These are phyloP conservation scores for Tubosaeta sp. DNA, from an alignment of 768 basidiomycete genomes.

Conservation along the genomic window DNA sequence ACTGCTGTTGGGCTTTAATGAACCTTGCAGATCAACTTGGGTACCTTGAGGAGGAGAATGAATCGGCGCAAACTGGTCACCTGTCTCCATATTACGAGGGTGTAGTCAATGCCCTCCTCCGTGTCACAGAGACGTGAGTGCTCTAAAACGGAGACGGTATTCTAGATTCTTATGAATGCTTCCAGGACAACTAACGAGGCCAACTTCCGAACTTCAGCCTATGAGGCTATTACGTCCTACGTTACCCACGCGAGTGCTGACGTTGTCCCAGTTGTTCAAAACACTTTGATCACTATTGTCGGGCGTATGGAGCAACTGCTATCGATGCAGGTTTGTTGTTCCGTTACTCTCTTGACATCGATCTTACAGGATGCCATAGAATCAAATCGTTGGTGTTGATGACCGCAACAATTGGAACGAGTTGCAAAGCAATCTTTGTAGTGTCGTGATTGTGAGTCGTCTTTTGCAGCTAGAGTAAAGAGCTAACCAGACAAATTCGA, in stretches of 20 bases:
- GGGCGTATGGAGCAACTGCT: slow-evolving; percentile 87
- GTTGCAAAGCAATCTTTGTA: slow-evolving; percentile 91
- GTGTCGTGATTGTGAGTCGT: slow-evolving; percentile 73
- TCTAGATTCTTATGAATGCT: slow-evolving; percentile 10
- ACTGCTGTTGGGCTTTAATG: slow-evolving; percentile 96
- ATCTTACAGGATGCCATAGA: slow-evolving; percentile 39
- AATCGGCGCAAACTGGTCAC: slow-evolving; percentile 51
- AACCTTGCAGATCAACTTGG: slow-evolving; percentile 90
- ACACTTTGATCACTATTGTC: slow-evolving; percentile 77
- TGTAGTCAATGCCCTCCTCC: slow-evolving; percentile 77
- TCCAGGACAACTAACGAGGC: slow-evolving; percentile 76
- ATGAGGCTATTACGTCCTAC: slow-evolving; percentile 90
- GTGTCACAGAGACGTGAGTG: slow-evolving; percentile 80
- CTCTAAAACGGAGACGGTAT: background rate
- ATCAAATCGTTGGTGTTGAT: slow-evolving; percentile 91
- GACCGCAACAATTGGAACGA: slow-evolving; percentile 99
- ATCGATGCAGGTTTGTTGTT: slow-evolving; percentile 63
- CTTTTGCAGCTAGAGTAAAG: background rate
- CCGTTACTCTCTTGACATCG: background rate
- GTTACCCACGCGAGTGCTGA: slow-evolving; percentile 78
- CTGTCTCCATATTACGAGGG: slow-evolving; percentile 88
- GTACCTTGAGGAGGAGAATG: slow-evolving; percentile 59
- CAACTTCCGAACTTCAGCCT: slow-evolving; percentile 92
- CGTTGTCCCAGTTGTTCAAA: slow-evolving; percentile 75
- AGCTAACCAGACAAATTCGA: slow-evolving; percentile 8